These are phyloP conservation scores for Leptomonas seymouri DNA, from an alignment of 208 protist genomes.

Conservation along the genomic window DNA sequence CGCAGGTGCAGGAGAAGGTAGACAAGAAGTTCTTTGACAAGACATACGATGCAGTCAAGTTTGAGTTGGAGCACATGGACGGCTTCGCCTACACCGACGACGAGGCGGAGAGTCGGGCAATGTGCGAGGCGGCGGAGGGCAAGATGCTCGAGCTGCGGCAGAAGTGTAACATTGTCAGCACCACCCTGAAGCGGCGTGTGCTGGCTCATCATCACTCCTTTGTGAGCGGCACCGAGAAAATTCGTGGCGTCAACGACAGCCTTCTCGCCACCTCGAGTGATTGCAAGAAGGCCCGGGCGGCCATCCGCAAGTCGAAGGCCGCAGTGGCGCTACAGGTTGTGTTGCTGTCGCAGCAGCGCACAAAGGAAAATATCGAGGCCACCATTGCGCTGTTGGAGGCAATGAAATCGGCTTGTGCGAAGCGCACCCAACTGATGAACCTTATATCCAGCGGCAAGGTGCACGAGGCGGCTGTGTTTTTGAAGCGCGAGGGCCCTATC, in stretches of 20 bases:
- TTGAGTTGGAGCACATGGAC: constrained; percentile 71
- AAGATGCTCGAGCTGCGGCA: constrained; percentile 60
- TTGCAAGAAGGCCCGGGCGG: constrained; percentile 76
- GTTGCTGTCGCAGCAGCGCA: constrained; percentile 62
- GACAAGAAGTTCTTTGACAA: constrained; percentile 89
- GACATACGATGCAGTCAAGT: constrained; percentile 70
- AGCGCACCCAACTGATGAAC: constrained; percentile 59
- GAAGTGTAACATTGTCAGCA: constrained; percentile 80
- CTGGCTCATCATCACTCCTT: constrained; percentile 74
- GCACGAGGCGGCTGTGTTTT: constrained; percentile 63
- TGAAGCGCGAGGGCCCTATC: constrained; percentile 51
- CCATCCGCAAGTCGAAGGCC: constrained; percentile 68
- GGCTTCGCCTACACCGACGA: constrained; percentile 52
- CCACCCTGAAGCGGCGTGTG: constrained; percentile 82
- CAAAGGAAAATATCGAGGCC: constrained; percentile 45
- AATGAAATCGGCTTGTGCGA: constrained; percentile 61
- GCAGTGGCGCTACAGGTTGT: constrained; percentile 52
- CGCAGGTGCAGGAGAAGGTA: constrained; percentile 80
- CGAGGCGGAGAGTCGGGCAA: constrained; percentile 48
- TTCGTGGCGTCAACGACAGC: constrained; percentile 72
- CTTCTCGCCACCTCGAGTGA: constrained; percentile 83
- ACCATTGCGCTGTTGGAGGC: constrained; percentile 62
- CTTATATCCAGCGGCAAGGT: constrained; percentile 72
- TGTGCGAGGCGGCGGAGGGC: constrained; percentile 63
- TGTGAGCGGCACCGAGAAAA: constrained; percentile 75